Base-by-base conservation (phyloP, 176 grass and related monocot genomes). In the Olyra latifolia region DNA sequence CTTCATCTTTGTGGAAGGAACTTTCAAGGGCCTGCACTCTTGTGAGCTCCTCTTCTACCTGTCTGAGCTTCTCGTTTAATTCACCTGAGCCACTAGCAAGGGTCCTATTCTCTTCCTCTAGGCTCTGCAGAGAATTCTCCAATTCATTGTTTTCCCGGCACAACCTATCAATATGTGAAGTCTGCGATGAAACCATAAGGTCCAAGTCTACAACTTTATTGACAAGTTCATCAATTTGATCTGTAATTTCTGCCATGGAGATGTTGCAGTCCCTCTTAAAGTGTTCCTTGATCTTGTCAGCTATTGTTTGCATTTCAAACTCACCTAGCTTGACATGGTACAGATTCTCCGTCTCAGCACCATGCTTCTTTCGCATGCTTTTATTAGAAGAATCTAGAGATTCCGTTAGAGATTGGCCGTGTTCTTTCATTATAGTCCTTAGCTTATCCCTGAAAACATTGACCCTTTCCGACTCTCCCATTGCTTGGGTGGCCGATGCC, bases 131-230 rank as follows among this genome's bases (percentile, higher is more conserved):
- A 2, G 81, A 82, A 42, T 70, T 89, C 47, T 98, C 86, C 57
- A 98, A 35, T 15, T 82, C 78, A 4, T 82, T 84, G 20, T 90
- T 95, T 83, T 98, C 92, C 2, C 82, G 83, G 67, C 49, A 79
- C 9, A 98, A 83, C n/a, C 90, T 84, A 9, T 98, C 80, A 30
- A 95, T 82, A 61, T 98, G 96, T 27, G 90, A 88, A 20, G 81
- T 82, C 64, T 98, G 90, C 8, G 90, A 93, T 24, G 96, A 98
- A 67, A 98, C 88, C 66, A 87, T 95, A n/a, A 95, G 86, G 62
- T 98, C 96, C 71, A 98, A 82, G 15, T 83, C 79, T 7, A 95
- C 87, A 40, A 98, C 92, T 66, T 89, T 93, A 58, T 91, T 80
- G 19, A 98, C 96, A 75, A 98, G 65, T 41, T 95, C 96, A 30